Percentiles rank a stretch among this genome's conserved stretches.
Conservation (phyloP, 208 protist species). For the Crithidia expoeki region DNA sequence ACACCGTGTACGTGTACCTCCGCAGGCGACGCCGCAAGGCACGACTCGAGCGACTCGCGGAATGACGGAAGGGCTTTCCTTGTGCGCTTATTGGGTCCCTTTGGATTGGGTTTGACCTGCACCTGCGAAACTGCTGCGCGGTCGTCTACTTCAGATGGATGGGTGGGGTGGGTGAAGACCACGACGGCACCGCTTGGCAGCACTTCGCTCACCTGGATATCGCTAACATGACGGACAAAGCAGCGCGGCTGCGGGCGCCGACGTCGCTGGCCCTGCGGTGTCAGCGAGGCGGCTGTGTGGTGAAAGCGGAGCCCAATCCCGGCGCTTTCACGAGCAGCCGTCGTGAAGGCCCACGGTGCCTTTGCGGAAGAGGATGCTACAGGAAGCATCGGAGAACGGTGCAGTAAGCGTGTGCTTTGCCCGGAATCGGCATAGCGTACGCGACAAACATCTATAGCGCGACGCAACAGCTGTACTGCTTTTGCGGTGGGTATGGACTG, state of each 20-base stretch:
- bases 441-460: conserved; percentile 19
- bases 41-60: conserved; percentile 16
- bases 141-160: conserved; percentile 27
- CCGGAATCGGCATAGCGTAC: conserved; percentile 1
- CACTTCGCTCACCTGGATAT: conserved; percentile 76
- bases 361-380: neutral
- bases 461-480: conserved; percentile 24
- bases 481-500: neutral
- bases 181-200: conserved; percentile 68
- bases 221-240: conserved; percentile 41
- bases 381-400: neutral
- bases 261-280: conserved; percentile 7
- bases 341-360: conserved; percentile 19
- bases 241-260: conserved; percentile 23
- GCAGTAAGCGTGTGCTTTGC: neutral
- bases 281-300: neutral
- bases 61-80: neutral
- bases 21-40: neutral
- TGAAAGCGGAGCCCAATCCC: conserved; percentile 25
- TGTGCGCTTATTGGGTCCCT: neutral
- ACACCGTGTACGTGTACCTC: conserved; percentile 67
- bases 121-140: neutral
- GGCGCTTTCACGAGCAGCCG: conserved; percentile 22
- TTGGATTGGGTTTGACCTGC: neutral
- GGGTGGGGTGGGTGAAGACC: conserved; percentile 58